Base-by-base conservation (phyloP, 1,139 yeast genomes). In the Yamadazyma sp. region DNA sequence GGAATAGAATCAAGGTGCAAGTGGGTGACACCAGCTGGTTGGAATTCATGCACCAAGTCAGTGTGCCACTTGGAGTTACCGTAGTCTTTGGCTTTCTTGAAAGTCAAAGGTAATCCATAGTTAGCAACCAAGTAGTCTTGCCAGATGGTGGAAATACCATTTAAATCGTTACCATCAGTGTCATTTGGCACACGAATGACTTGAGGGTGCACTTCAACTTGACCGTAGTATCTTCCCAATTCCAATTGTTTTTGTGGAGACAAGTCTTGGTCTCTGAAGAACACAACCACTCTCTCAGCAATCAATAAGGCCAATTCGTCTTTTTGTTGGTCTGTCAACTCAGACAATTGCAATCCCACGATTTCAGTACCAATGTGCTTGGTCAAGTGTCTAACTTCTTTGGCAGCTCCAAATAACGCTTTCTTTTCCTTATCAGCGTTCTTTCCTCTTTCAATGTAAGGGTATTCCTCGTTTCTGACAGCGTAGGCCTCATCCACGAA, bases 341-440 rank as follows among this genome's bases (percentile, higher is more conserved):
- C 77, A 13, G 59, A 55, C 39, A 77, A 57, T 53, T 78, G 81
- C 38, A 77, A 54, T 2, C 80, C 81, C 35, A 73, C 70, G 50
- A 78, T 64, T 51, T 76, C 81, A n/a, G 80, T 75, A 42, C 82
- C 82, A 42, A 75, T 58, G 42, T 71, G 67, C 42, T 68, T 70
- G 33, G 80, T 72, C 46, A 74, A 59, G 42, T 76, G 46, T 29
- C 48, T 64, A 14, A 76, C 78, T 49, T 73, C 73, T 40, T 57
- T 65, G 15, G 78, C 80, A 38, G 78, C 79, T n/a, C 72, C 68
- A 32, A 76, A 62, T 33, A 76, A 53, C 5, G 77, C 74, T 52
- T 70, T 73, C 62, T 75, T 75, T 43, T 73, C 78, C 5, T 76
- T 76, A 46, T 75, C 80, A 24, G 80, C 80, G 45, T 63, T 62